phyloP scores from a whole-genome alignment of 345 rosid species.

The Eucalyptus erythrocorys region DNA sequence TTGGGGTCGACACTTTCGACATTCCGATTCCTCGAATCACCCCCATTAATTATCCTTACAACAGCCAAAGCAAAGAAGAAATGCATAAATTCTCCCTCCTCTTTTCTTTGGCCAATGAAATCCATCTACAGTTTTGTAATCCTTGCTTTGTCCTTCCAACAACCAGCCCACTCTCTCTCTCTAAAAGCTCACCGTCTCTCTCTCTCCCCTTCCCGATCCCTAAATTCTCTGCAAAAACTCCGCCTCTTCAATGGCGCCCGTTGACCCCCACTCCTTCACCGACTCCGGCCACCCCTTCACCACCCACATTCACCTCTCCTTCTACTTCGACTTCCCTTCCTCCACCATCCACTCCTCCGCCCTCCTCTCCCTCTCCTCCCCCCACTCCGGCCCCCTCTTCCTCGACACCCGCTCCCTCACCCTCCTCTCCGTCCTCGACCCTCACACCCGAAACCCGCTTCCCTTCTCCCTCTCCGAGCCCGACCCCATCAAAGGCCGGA shows the following conservation, averaged over 20 bases:
- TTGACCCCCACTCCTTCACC: constrained; percentile 90
- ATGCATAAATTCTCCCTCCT: too few species aligned
- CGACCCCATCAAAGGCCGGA: constrained; percentile 45
- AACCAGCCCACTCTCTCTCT: too few species aligned
- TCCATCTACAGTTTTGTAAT: too few species aligned
- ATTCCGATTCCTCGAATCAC: too few species aligned
- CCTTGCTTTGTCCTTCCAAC: too few species aligned
- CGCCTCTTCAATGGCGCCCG: constrained; percentile 35
- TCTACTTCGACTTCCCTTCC: constrained; percentile 65
- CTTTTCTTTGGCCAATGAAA: too few species aligned
- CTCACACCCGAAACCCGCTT: constrained; percentile 16
- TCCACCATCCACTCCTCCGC: constrained; percentile 69
- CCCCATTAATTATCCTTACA: too few species aligned
- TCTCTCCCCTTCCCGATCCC: neutral
- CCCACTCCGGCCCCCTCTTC: constrained; percentile 32
- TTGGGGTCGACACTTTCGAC: too few species aligned
- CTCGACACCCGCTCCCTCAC: constrained; percentile 68
- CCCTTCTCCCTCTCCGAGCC: constrained; percentile 27
- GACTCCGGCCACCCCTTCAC: constrained; percentile 60
- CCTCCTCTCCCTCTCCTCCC: constrained; percentile 41
- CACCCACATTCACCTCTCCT: constrained; percentile 50
- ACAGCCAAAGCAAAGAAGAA: too few species aligned
- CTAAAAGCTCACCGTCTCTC: neutral
- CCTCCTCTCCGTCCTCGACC: constrained; percentile 13
- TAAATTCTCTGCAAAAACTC: neutral